A percentile compares a stretch with the other conserved stretches of the same genome.
These are phyloP conservation scores for Roridomyces roridus DNA, from an alignment of 768 basidiomycete species.

Conservation along the genomic window DNA sequence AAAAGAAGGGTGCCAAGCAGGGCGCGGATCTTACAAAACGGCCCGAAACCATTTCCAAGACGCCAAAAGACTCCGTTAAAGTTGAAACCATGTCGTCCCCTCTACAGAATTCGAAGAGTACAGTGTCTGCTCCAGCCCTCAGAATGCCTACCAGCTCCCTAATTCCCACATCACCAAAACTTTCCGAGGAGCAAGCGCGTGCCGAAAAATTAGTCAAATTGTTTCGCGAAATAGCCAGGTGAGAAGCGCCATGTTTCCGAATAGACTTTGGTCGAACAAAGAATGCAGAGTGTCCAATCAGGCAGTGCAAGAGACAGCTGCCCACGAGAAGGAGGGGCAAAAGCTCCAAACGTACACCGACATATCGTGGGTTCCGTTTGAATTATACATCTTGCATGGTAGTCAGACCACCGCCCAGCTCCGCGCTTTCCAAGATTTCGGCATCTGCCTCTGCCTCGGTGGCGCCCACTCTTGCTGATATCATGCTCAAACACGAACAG, in stretches of 20 bases:
- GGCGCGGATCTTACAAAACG: constrained; percentile 9
- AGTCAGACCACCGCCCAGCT: no score
- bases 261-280: constrained; percentile 16
- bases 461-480: constrained; percentile 51
- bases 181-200: constrained; percentile 13
- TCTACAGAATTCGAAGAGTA: constrained; percentile 11
- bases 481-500: constrained; percentile 48
- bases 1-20: constrained; percentile 9
- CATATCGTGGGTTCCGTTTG: no score
- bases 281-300: constrained; percentile 49
- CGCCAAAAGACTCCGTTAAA: constrained; percentile 11
- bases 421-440: constrained; percentile 52
- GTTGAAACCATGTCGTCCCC: constrained; percentile 12
- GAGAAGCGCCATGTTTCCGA: constrained; percentile 7
- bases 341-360: constrained; percentile 57
- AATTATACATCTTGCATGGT: no score
- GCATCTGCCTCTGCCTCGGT: constrained; percentile 47
- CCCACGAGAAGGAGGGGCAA: constrained; percentile 49
- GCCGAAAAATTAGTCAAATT: constrained; percentile 36
- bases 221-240: constrained; percentile 50
- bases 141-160: background rate
- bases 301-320: constrained; percentile 48
- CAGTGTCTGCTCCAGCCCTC: background rate
- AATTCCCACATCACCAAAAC: background rate
- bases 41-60: background rate